These are phyloP conservation scores for Dinochytrium kinnereticum DNA, from an alignment of 371 early-diverging fungal genomes.

Conservation along the genomic window DNA sequence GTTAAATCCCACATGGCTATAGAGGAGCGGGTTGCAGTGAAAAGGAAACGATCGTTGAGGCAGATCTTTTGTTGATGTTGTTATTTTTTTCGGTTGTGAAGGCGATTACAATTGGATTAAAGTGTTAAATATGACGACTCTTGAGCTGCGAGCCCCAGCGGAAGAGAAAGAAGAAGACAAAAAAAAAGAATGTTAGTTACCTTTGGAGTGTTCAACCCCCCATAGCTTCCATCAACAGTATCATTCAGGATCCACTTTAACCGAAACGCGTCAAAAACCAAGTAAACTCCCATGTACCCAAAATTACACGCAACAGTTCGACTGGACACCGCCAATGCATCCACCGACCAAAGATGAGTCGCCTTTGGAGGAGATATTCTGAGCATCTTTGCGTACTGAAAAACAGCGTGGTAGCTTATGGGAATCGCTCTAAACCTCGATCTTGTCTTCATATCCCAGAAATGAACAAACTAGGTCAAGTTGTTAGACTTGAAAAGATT, in stretches of 20 bases:
- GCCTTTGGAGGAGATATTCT: neutral
- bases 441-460: neutral
- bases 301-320: slow-evolving; percentile 1
- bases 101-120: too few species aligned
- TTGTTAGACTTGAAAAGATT: neutral
- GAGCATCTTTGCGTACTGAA: neutral
- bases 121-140: too few species aligned
- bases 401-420: neutral
- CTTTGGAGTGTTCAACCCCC: slow-evolving; percentile 1
- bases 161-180: neutral
- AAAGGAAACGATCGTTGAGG: neutral
- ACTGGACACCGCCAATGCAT: neutral
- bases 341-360: neutral
- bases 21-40: slow-evolving; percentile 4
- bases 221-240: neutral
- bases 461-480: neutral
- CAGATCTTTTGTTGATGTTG: neutral
- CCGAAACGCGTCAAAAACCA: neutral
- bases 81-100: too few species aligned
- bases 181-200: neutral
- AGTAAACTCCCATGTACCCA: neutral
- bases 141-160: too few species aligned
- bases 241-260: slow-evolving; percentile 7
- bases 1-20: neutral
- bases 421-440: neutral